These are phyloP conservation scores for Botryotinia calthae DNA, from an alignment of 2,329 filamentous ascomycete species.

Conservation along the genomic window DNA sequence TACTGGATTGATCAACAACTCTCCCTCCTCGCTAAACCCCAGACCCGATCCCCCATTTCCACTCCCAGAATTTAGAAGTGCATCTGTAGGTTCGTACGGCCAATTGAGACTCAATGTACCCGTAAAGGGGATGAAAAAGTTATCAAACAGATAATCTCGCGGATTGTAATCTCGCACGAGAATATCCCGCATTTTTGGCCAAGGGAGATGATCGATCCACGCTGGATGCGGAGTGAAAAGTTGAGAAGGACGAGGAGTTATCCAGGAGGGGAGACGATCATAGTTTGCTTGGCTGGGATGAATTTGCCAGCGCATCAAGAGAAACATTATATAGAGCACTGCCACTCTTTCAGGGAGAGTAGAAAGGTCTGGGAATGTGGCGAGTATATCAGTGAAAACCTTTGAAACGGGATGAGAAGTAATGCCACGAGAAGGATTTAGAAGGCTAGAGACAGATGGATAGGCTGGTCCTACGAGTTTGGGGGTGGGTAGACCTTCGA, in stretches of 20 bases:
- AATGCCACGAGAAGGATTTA: conserved; percentile 64
- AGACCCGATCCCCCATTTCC: conserved; percentile 55
- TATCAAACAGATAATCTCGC: conserved; percentile 63
- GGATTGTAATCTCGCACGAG: conserved; percentile 53
- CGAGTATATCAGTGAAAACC: conserved; percentile 80
- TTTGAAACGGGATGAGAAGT: conserved; percentile 76
- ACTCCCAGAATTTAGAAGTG: conserved; percentile 57
- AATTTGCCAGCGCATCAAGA: conserved; percentile 83
- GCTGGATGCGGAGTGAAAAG: conserved; percentile 66
- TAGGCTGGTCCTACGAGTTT: conserved; percentile 74
- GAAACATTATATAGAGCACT: conserved; percentile 82
- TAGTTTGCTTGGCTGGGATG: conserved; percentile 77
- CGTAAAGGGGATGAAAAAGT: conserved; percentile 82
- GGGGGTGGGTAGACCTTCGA: conserved; percentile 60
- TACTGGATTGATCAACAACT: conserved; percentile 77
- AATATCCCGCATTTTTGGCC: conserved; percentile 71
- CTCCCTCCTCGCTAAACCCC: conserved; percentile 48
- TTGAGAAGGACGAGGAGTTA: conserved; percentile 65
- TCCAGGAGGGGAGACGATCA: conserved; percentile 71
- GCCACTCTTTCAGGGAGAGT: conserved; percentile 80
- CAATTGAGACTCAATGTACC: conserved; percentile 75
- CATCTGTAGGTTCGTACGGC: conserved; percentile 74
- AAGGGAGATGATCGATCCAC: conserved; percentile 82
- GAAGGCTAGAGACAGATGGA: conserved; percentile 73
- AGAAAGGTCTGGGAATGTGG: conserved; percentile 77